phyloP scores from a whole-genome alignment of 2,329 filamentous ascomycete species.

The Alternaria gansuensis region DNA sequence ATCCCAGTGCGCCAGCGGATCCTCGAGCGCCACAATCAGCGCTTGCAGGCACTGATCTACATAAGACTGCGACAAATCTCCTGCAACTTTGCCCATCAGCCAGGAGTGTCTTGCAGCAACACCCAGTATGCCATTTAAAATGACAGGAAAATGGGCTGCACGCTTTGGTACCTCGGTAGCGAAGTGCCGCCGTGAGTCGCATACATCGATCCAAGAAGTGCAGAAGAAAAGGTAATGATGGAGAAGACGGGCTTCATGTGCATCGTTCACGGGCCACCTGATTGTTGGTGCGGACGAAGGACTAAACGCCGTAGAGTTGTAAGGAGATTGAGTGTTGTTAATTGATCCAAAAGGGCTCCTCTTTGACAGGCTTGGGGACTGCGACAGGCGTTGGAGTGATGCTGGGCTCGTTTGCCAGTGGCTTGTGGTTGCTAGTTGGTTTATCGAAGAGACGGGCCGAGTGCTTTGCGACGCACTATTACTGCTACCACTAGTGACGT shows the following conservation, averaged over 20 bases:
- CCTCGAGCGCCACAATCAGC: conserved; percentile 58
- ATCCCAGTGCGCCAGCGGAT: conserved; percentile 55
- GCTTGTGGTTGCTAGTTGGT: conserved; percentile 15
- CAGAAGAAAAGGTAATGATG: conserved; percentile 46
- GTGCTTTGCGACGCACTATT: conserved; percentile 10
- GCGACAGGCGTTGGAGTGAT: conserved; percentile 21
- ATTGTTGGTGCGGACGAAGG: conserved; percentile 31
- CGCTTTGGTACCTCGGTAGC: conserved; percentile 58
- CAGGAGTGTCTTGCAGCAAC: conserved; percentile 59
- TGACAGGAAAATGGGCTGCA: conserved; percentile 58
- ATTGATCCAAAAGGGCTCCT: conserved; percentile 27
- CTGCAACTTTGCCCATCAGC: conserved; percentile 50
- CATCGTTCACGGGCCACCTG: conserved; percentile 38
- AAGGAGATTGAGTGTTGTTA: conserved; percentile 35
- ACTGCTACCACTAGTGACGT: neutral
- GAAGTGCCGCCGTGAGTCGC: conserved; percentile 49
- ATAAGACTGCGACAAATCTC: conserved; percentile 57
- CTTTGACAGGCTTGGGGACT: conserved; percentile 16
- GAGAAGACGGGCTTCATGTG: conserved; percentile 39
- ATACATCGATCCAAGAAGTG: conserved; percentile 43
- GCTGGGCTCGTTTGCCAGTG: conserved; percentile 25
- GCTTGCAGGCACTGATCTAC: conserved; percentile 59
- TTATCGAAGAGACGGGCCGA: conserved; percentile 16
- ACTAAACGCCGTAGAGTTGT: conserved; percentile 39
- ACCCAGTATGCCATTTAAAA: conserved; percentile 59